Base-by-base conservation (phyloP, 1,139 yeast genomes). In the Magnusiomyces sp. region DNA sequence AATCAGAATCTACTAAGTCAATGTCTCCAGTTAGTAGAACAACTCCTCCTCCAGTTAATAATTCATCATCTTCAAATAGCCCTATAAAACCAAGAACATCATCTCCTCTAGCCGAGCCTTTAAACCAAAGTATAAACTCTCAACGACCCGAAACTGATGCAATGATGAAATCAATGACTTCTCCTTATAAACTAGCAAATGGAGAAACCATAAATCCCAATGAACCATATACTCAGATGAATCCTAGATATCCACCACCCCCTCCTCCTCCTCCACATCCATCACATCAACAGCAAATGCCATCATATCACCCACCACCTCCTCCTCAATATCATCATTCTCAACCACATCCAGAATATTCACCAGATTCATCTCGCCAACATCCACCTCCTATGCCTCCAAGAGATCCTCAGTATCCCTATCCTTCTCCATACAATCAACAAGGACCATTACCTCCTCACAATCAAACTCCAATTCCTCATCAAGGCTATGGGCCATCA, bases 261-360 rank as follows among this genome's bases (percentile, higher is more conserved):
- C 45, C 48, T 40, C 46, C 20, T 13, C 34, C 45, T 37, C 40
- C 29, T 20, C 45, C 49, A n/a, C 44, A 39, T 16, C 41, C 49
- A 5, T n/a, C 38, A 9, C 40, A 34, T 16, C 42, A 20, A 4
- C 42, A 23, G 5, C 23, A 19, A 14, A 17, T 20, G 40, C 20
- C 16, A 17, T 13, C 29, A 10, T 40, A 40, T 40, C 23, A 19
- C 13, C 20, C 9, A 13, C 34, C 34, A 9, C 37, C 37, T 34
- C 13, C 13, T 5, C 13, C 23, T 14, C 37, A 13, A 5, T 34
- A 13, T 34, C 16, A 32, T 13, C 34, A 10, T 7, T 33, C 38
- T 3, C 29, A 17, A 20, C 46, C 46, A 33, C 5, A 23, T 7
- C 29, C 29, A 23, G 29, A 23, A 23, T 5, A 23, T 19, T 14